Evolutionary conservation across 2,329 filamentous ascomycete species (phyloP).

Genomic region (Fusarium luffae): DNA sequence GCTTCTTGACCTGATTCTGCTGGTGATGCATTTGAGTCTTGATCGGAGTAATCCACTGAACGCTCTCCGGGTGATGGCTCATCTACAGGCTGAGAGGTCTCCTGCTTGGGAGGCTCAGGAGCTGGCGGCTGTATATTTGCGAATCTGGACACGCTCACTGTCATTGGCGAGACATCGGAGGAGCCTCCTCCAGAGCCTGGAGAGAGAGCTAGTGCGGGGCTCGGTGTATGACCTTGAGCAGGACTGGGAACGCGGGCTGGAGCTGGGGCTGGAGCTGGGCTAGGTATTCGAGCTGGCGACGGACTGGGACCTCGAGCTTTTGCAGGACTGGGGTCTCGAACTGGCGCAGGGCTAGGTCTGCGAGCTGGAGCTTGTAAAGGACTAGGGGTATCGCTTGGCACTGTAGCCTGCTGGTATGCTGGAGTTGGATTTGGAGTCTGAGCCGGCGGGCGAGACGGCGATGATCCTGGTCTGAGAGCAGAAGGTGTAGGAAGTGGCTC

Average conservation of each 20-base stretch:
- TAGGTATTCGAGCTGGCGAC: constrained; percentile 5
- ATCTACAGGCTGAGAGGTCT: constrained; percentile 12
- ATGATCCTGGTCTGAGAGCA: constrained; percentile 29
- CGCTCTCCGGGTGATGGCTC: constrained; percentile 23
- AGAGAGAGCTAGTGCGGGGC: constrained; percentile 8
- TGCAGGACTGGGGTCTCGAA: constrained; percentile 10
- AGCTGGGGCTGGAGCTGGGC: neutral
- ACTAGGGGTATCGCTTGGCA: neutral
- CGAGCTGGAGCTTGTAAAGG: constrained; percentile 6
- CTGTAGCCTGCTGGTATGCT: neutral
- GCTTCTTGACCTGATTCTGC: constrained; percentile 26
- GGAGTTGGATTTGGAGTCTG: neutral
- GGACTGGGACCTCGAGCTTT: constrained; percentile 13
- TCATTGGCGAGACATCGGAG: constrained; percentile 39
- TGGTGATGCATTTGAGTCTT: constrained; percentile 12
- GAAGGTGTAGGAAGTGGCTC: constrained; percentile 33
- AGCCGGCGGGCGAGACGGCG: neutral
- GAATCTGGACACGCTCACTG: constrained; percentile 40
- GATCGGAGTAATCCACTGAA: constrained; percentile 36
- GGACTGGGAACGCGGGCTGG: constrained; percentile 9
- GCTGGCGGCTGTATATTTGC: constrained; percentile 27
- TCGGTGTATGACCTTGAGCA: constrained; percentile 7
- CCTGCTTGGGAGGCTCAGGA: constrained; percentile 35
- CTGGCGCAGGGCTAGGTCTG: constrained; percentile 2
- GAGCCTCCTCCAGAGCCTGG: constrained; percentile 34